Evolutionary conservation across 2,329 filamentous ascomycete species (phyloP).

Genomic region (Hymenoscyphus fraxineus): DNA sequence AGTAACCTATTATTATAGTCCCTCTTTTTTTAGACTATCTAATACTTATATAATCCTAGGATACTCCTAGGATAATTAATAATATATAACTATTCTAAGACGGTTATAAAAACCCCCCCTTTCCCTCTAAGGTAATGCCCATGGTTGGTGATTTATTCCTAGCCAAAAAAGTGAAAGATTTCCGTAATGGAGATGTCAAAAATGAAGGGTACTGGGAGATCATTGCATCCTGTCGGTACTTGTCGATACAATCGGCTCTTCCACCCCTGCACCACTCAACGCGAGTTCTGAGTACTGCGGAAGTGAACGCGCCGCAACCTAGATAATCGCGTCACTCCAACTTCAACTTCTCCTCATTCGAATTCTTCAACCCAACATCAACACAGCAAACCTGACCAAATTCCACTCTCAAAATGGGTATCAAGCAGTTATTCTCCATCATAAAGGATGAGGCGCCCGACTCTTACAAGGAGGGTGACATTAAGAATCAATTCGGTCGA

Average conservation of each 20-base stretch:
- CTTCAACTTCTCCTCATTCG: background rate
- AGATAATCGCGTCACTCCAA: conserved; percentile 23
- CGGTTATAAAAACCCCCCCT: no score
- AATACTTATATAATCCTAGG: no score
- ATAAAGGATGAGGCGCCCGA: conserved; percentile 93
- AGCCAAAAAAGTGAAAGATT: background rate
- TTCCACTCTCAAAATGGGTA: conserved; percentile 48
- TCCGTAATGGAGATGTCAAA: background rate
- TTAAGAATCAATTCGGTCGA: conserved; percentile 97
- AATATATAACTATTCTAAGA: no score
- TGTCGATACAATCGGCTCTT: background rate
- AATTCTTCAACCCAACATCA: conserved; percentile 2
- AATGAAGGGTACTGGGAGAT: background rate
- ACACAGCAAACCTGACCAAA: background rate
- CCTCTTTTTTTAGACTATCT: no score
- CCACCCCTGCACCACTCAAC: conserved; percentile 22
- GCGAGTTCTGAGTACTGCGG: background rate
- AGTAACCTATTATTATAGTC: no score
- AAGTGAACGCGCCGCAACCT: conserved; percentile 16
- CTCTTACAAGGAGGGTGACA: conserved; percentile 92
- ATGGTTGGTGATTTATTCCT: background rate
- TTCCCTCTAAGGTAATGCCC: no score
- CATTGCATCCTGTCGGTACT: background rate
- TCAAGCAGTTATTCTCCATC: conserved; percentile 72
- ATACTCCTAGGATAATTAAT: no score